Percentiles rank a stretch among this genome's conserved stretches.
phyloP scores from a whole-genome alignment of 306 rosid genomes.

The Gynostemma pentaphyllum region DNA sequence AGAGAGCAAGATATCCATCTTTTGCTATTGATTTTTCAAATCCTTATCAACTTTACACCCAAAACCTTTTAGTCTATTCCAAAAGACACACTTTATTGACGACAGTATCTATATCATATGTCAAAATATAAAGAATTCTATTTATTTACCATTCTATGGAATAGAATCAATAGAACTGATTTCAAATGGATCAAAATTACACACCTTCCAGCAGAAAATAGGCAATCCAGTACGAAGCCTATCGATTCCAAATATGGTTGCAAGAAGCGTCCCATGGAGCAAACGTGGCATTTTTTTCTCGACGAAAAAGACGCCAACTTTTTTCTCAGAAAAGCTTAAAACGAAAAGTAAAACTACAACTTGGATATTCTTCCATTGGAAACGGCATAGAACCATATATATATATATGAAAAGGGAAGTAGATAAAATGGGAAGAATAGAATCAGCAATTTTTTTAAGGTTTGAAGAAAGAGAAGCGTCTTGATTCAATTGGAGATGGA shows the following conservation, averaged over 20 bases:
- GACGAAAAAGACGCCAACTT: not conserved
- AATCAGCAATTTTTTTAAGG: constrained; percentile 1
- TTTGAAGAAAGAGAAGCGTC: constrained; percentile 43
- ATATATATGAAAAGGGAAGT: not conserved
- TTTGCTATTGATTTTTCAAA: not conserved
- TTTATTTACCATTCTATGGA: not conserved
- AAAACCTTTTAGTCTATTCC: not conserved
- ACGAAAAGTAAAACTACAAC: not conserved
- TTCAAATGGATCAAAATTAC: not conserved
- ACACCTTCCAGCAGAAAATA: constrained; percentile 29
- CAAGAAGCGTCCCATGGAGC: constrained; percentile 60
- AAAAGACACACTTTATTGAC: not conserved
- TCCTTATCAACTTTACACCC: not conserved
- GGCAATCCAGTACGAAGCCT: constrained; percentile 28
- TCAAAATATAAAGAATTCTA: not conserved
- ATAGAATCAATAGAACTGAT: not conserved
- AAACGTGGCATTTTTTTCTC: constrained; percentile 27
- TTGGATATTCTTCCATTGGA: not conserved
- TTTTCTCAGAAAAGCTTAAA: not conserved
- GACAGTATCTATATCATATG: not conserved
- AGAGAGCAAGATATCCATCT: not conserved
- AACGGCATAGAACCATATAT: constrained; percentile 1
- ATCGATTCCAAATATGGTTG: constrained; percentile 38
- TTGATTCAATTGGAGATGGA: constrained; percentile 27
- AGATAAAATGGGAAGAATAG: constrained; percentile 1